Evolutionary conservation across 2,329 filamentous ascomycete genomes (phyloP).

Genomic region (Aspergillus transmontanensis): DNA sequence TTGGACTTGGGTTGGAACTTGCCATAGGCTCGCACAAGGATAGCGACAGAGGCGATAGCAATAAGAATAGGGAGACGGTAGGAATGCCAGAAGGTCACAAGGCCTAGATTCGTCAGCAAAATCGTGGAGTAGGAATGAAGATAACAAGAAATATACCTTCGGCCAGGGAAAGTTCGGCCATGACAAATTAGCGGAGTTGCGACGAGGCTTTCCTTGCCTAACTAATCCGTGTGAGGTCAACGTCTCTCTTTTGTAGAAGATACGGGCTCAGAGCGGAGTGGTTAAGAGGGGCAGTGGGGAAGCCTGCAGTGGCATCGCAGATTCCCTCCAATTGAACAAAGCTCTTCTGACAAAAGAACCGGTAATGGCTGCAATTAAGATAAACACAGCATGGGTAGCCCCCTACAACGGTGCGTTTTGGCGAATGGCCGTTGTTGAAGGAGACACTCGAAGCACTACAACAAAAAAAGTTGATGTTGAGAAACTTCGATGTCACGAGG

Average conservation of each 20-base stretch:
- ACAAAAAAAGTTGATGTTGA: neutral
- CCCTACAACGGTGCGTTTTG: neutral
- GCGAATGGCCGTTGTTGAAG: neutral
- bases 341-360: neutral
- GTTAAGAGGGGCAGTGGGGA: neutral
- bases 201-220: neutral
- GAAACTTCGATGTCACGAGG: constrained; percentile 2
- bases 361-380: neutral
- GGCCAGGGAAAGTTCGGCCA: neutral
- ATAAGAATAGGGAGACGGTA: constrained; percentile 51
- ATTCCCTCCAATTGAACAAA: neutral
- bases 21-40: constrained; percentile 32
- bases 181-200: neutral
- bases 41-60: constrained; percentile 38
- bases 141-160: neutral
- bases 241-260: neutral
- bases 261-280: neutral
- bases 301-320: neutral
- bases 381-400: neutral
- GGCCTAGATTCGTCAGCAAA: constrained; percentile 28
- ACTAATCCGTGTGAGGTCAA: neutral
- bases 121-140: neutral
- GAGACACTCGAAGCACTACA: neutral
- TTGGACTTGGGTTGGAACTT: constrained; percentile 28
- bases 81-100: constrained; percentile 50